phyloP scores from a whole-genome alignment of 225 moss, liverwort and hornwort genomes.

The Physcomitrellopsis africana region DNA sequence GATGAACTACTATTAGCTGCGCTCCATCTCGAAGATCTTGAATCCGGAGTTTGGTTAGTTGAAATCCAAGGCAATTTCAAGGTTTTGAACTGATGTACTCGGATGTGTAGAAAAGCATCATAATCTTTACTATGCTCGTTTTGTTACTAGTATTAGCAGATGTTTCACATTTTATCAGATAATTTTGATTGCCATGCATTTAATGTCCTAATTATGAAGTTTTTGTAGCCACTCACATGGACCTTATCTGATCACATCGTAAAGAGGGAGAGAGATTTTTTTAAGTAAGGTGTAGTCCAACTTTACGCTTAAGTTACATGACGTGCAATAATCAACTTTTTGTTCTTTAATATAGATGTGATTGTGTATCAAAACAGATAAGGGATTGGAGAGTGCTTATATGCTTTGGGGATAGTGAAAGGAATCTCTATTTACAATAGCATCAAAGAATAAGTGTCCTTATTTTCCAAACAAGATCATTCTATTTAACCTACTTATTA shows the following conservation, averaged over 20 bases:
- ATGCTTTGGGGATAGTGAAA: constrained; percentile 66
- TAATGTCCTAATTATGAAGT: constrained; percentile 3
- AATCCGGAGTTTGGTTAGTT: constrained; percentile 80
- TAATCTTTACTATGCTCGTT: constrained; percentile 11
- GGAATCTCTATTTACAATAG: constrained; percentile 49
- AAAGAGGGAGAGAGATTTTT: background rate
- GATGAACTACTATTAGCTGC: constrained; percentile 60
- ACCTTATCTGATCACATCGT: background rate
- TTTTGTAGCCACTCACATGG: constrained; percentile 15
- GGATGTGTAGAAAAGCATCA: constrained; percentile 16
- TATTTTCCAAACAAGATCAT: constrained; percentile 1
- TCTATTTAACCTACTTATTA: constrained; percentile 16
- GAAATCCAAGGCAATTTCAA: constrained; percentile 28
- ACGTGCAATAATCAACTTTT: no score
- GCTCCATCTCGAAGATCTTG: constrained; percentile 69
- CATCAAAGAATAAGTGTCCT: constrained; percentile 60
- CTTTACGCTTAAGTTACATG: constrained; percentile 4
- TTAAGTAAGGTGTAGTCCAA: constrained; percentile 10
- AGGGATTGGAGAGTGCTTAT: constrained; percentile 78
- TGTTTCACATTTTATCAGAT: constrained; percentile 5
- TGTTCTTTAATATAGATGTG: constrained; percentile 37
- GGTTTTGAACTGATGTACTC: constrained; percentile 34
- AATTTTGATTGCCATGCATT: constrained; percentile 1
- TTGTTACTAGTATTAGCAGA: constrained; percentile 11
- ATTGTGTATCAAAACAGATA: constrained; percentile 52